Conservation (phyloP, 2,329 filamentous ascomycete species). For the Ophiocordyceps camponoti-floridani region DNA sequence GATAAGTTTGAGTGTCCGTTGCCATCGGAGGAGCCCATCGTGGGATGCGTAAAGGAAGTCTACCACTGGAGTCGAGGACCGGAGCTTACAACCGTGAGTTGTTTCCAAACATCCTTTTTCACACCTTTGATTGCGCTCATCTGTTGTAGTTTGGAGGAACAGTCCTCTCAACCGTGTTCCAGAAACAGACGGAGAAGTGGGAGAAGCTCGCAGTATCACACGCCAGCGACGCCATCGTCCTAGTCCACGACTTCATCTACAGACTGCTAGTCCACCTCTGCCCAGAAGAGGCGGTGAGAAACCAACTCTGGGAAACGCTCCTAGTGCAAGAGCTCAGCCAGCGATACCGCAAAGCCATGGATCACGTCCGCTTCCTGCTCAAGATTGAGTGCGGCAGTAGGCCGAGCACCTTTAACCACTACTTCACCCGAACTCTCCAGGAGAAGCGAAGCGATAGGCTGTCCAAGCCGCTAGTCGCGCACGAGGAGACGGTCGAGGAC, state of each 20-base stretch:
- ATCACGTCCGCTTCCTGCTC: conserved; percentile 32
- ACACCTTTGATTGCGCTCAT: neutral
- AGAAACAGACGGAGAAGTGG: conserved; percentile 38
- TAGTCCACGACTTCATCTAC: conserved; percentile 34
- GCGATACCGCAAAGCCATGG: conserved; percentile 27
- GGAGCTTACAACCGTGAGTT: conserved; percentile 2
- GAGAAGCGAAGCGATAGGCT: conserved; percentile 6
- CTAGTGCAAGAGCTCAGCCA: conserved; percentile 26
- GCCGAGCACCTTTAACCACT: conserved; percentile 32
- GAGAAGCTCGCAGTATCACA: conserved; percentile 25
- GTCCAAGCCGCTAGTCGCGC: neutral
- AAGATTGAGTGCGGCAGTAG: conserved; percentile 27
- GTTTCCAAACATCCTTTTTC: neutral
- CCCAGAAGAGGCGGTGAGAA: conserved; percentile 20
- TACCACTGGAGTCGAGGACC: conserved; percentile 1
- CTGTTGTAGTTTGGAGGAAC: conserved; percentile 14
- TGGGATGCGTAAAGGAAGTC: conserved; percentile 9
- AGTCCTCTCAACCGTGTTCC: conserved; percentile 27
- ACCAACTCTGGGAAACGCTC: conserved; percentile 19
- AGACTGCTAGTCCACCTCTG: conserved; percentile 23
- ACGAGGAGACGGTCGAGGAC: too few species aligned
- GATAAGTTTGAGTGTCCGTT: neutral
- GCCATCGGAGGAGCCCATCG: neutral
- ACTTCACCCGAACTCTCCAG: conserved; percentile 25
- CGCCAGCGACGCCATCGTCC: conserved; percentile 27